Base-by-base conservation (phyloP, 345 rosid genomes). In the Brassica juncea region DNA sequence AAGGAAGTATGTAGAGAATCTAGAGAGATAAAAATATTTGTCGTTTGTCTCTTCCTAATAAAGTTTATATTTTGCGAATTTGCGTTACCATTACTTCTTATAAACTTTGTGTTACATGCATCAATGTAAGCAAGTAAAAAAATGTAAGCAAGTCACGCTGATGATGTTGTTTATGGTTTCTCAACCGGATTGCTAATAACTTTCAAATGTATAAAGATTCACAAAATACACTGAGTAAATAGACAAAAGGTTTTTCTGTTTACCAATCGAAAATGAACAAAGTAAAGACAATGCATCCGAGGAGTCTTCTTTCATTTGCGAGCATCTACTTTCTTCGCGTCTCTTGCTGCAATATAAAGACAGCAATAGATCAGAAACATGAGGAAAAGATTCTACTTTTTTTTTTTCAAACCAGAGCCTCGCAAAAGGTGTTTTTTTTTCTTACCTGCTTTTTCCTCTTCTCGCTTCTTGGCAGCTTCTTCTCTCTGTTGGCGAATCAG, bases 401-500 rank as follows among this genome's bases (percentile, higher is more conserved):
- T 39, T 37, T 6, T 37, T 37, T 37, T 8, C 9, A 37, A 37
- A 47, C 54, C 54, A 12, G 63, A 27, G 2, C 16, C 23, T 32
- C 3, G 2, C 49, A 39, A 9, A 69, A 32, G 6, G 19, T 55
- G 16, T 52, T 11, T 6, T 28, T 15, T 4, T 30, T 15, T 19
- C 25, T 5, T 83, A 86, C 90, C 89, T 6, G 89, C 85, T 76
- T 89, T 89, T 76, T 87, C 92, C 78, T 89, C 89, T 28, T 86
- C 92, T 72, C 92, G 84, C 82, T 87, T 89, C 83, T 81, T 89
- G 11, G 92, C 90, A 74, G 90, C 92, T 66, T 86, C 88, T 70
- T 84, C 97, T 82, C 97, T 86, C 79, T 92, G 92, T 80, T 92
- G 93, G 25, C 97, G 92, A 68, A 92, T 90, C 59, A 94, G 86